Percentiles rank a stretch among this genome's conserved stretches.
phyloP scores from a whole-genome alignment of 2,329 filamentous ascomycete species.

The Colletotrichum siamense region DNA sequence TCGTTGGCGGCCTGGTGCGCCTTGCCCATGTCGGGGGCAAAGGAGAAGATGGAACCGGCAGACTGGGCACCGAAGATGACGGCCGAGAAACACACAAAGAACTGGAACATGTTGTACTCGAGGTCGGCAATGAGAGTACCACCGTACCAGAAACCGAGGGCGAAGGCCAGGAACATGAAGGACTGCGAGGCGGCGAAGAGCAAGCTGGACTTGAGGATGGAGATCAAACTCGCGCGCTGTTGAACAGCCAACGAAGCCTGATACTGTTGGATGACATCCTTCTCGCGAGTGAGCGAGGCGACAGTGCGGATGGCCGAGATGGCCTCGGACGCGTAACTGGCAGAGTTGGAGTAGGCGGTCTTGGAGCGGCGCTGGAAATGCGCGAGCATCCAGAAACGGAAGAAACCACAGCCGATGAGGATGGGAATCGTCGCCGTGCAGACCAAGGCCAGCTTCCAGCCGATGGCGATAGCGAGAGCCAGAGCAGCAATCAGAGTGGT shows the following conservation, averaged over 20 bases:
- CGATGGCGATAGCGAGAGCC: constrained; percentile 72
- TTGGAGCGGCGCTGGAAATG: constrained; percentile 82
- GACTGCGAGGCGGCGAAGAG: constrained; percentile 89
- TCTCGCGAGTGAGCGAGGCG: constrained; percentile 85
- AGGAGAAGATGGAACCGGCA: constrained; percentile 87
- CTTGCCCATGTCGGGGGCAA: constrained; percentile 92
- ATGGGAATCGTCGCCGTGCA: constrained; percentile 81
- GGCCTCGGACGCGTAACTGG: constrained; percentile 89
- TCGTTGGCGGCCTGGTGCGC: constrained; percentile 83
- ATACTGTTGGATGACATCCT: constrained; percentile 79
- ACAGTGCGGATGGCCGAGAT: constrained; percentile 95
- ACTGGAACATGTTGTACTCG: constrained; percentile 82
- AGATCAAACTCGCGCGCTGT: constrained; percentile 70
- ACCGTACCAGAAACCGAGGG: constrained; percentile 93
- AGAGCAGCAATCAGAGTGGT: constrained; percentile 83
- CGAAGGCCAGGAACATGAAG: constrained; percentile 81
- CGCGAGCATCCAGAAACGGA: constrained; percentile 84
- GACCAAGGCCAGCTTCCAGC: constrained; percentile 88
- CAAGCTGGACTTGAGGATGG: constrained; percentile 76
- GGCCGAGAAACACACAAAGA: constrained; percentile 89
- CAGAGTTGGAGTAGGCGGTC: constrained; percentile 78
- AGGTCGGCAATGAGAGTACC: constrained; percentile 73
- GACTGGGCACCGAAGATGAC: constrained; percentile 93
- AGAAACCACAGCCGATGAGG: constrained; percentile 81
- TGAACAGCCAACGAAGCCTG: constrained; percentile 70